A percentile compares a stretch with the other conserved stretches of the same genome.
Evolutionary conservation across 2,329 filamentous ascomycete species (phyloP).

Genomic region (Aaosphaeria arxii): DNA sequence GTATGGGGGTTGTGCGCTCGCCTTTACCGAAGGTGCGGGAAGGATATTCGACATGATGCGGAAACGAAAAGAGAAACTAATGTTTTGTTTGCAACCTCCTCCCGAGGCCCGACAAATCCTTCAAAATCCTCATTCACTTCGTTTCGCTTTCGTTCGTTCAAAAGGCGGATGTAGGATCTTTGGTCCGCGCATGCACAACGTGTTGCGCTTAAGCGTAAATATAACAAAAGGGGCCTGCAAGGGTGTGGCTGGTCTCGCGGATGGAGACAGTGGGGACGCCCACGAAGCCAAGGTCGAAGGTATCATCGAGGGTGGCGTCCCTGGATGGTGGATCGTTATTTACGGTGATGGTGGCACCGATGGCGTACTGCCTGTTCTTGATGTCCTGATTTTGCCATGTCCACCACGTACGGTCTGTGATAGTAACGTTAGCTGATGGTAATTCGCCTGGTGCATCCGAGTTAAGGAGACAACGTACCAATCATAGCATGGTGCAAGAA

Average conservation of each 20-base stretch:
- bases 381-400: conserved; percentile 50
- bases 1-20: no score
- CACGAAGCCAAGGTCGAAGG: conserved; percentile 38
- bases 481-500: conserved; percentile 50
- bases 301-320: conserved; percentile 46
- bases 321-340: conserved; percentile 42
- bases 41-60: neutral
- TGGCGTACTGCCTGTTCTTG: conserved; percentile 33
- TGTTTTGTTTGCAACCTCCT: neutral
- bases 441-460: conserved; percentile 33
- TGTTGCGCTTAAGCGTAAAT: conserved; percentile 28
- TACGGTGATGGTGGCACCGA: conserved; percentile 46
- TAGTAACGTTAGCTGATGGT: conserved; percentile 29
- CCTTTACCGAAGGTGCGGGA: no score
- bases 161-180: neutral
- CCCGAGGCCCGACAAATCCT: neutral
- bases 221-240: conserved; percentile 48
- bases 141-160: neutral
- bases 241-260: conserved; percentile 41
- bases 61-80: neutral
- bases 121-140: neutral
- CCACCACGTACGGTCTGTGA: conserved; percentile 45
- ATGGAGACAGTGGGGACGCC: conserved; percentile 32
- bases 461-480: neutral
- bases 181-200: neutral